phyloP scores from a whole-genome alignment of 2,329 filamentous ascomycete genomes.

The Aspergillus phoenicis region DNA sequence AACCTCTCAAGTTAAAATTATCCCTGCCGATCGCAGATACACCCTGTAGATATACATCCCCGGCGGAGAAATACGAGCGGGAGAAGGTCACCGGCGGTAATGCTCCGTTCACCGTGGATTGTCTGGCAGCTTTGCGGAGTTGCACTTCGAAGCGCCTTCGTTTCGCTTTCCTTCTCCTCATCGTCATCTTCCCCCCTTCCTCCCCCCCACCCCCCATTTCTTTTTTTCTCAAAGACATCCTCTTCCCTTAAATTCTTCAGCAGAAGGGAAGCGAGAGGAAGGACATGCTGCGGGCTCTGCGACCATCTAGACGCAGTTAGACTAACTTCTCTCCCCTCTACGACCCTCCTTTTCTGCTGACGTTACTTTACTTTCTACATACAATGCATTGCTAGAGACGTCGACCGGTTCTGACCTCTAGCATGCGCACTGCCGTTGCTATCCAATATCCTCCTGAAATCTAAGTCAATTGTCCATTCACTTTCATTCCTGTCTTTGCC shows the following conservation, averaged over 20 bases:
- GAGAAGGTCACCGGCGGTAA: background rate
- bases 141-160: conserved; percentile 1
- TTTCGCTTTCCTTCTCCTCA: conserved; percentile 6
- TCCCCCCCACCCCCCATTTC: background rate
- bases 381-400: conserved; percentile 8
- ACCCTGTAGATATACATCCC: background rate
- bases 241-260: background rate
- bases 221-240: background rate
- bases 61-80: conserved; percentile 2
- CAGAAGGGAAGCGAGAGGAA: background rate
- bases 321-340: conserved; percentile 1
- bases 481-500: background rate
- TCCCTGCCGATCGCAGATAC: background rate
- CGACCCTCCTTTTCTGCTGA: conserved; percentile 2
- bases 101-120: background rate
- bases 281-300: conserved; percentile 14
- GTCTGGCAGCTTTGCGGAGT: conserved; percentile 2
- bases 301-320: conserved; percentile 5
- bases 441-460: background rate
- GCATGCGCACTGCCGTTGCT: conserved; percentile 2
- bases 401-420: conserved; percentile 4
- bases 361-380: background rate
- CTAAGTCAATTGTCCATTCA: background rate
- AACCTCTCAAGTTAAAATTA: too few species aligned
- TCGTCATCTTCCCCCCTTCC: conserved; percentile 1